These are phyloP conservation scores for Pachysolen tannophilus DNA, from an alignment of 805 yeast species.

Conservation along the genomic window DNA sequence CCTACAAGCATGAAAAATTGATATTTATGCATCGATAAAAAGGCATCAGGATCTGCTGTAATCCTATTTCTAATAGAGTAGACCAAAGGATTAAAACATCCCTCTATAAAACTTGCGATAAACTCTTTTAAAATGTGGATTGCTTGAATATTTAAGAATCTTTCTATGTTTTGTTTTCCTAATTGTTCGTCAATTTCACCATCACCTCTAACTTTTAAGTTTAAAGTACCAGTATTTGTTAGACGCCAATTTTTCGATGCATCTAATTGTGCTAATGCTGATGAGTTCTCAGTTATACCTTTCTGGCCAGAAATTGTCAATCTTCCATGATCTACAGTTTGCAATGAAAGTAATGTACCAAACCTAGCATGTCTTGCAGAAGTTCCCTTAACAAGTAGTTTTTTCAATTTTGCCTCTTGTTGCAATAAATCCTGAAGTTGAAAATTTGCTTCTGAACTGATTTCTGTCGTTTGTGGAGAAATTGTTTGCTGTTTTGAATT, in stretches of 20 bases:
- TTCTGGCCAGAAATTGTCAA: constrained; percentile 70
- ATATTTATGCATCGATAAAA: constrained; percentile 19
- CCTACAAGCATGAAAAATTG: constrained; percentile 54
- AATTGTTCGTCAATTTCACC: constrained; percentile 22
- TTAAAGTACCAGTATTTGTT: constrained; percentile 8
- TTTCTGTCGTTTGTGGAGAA: constrained; percentile 14
- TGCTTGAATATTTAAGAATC: constrained; percentile 24
- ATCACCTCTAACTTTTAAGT: constrained; percentile 17
- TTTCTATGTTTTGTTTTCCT: constrained; percentile 12
- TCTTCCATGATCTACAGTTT: constrained; percentile 48
- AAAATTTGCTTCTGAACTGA: too few relatives aligned
- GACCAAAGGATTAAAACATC: constrained; percentile 66
- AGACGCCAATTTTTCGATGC: constrained; percentile 55
- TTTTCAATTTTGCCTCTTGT: constrained; percentile 50
- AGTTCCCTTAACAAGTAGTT: constrained; percentile 37
- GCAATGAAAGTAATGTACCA: constrained; percentile 76
- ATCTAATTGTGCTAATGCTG: constrained; percentile 41
- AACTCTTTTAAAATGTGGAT: constrained; percentile 31
- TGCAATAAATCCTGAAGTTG: constrained; percentile 44
- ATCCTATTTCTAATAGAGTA: constrained; percentile 40
- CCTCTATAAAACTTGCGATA: constrained; percentile 55
- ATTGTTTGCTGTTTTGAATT: constrained; percentile 10
- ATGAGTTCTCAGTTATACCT: constrained; percentile 38
- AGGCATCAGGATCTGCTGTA: constrained; percentile 26
- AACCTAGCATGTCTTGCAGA: constrained; percentile 83